phyloP scores from a whole-genome alignment of 257 asterid genomes.

The Knoxia roxburghii region DNA sequence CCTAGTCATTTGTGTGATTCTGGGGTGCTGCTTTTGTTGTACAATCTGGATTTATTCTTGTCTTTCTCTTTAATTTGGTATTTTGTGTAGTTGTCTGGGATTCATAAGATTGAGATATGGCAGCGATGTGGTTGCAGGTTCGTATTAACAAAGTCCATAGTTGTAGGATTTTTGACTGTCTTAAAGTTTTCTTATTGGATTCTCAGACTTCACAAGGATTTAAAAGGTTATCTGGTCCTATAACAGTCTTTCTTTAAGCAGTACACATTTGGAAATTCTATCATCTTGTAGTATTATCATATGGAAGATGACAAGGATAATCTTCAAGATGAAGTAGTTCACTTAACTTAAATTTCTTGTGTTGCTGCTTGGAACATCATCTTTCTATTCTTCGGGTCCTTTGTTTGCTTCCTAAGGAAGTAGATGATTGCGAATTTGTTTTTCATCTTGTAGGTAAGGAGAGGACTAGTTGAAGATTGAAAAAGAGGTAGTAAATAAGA shows the following conservation, averaged over 20 bases:
- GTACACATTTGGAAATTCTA: neutral
- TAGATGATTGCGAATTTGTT: constrained; percentile 37
- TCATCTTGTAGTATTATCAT: neutral
- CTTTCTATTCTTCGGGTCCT: constrained; percentile 22
- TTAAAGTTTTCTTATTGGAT: neutral
- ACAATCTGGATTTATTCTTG: constrained; percentile 1
- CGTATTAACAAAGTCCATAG: constrained; percentile 7
- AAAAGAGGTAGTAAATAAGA: constrained; percentile 34
- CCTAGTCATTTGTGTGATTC: constrained; percentile 1
- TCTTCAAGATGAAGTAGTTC: neutral
- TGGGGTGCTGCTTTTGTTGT: neutral
- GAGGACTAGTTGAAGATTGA: constrained; percentile 58
- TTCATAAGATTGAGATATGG: constrained; percentile 14
- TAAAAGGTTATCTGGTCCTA: neutral
- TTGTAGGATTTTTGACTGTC: constrained; percentile 1
- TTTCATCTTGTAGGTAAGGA: constrained; percentile 60
- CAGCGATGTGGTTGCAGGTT: constrained; percentile 10
- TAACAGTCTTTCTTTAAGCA: neutral
- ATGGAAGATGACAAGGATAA: neutral
- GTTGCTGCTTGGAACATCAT: neutral
- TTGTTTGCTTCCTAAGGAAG: constrained; percentile 16
- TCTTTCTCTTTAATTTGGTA: neutral
- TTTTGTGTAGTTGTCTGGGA: constrained; percentile 11
- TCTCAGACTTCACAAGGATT: neutral
- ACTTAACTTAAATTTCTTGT: neutral